These are phyloP conservation scores for Lolium multiflorum DNA, from an alignment of 176 grass and related monocot species.

Conservation along the genomic window DNA sequence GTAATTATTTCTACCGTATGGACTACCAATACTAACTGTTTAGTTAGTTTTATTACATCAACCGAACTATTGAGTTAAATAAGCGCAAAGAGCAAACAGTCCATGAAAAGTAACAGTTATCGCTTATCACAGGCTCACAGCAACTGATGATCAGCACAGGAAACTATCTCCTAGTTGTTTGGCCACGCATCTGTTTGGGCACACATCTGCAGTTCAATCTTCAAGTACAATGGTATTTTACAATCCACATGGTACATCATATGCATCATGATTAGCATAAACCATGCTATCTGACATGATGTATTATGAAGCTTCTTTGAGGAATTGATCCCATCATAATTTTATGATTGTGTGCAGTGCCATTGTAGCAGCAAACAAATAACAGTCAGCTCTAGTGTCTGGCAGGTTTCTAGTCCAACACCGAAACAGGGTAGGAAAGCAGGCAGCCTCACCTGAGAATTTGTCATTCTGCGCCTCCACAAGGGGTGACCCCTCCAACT, in stretches of 20 bases:
- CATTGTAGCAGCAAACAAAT: neutral
- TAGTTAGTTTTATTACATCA: neutral
- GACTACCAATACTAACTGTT: neutral
- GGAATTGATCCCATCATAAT: neutral
- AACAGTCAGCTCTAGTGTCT: neutral
- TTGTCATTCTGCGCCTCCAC: constrained; percentile 99
- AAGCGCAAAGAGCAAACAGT: neutral
- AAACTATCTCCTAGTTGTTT: too few species aligned
- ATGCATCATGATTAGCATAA: neutral
- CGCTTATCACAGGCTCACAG: too few species aligned
- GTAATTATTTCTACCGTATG: neutral
- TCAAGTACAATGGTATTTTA: neutral
- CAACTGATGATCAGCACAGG: neutral
- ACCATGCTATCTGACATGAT: neutral
- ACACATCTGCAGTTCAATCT: neutral
- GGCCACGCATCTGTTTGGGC: neutral
- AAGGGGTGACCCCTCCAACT: constrained; percentile 91
- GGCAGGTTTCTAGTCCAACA: neutral
- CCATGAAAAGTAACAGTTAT: neutral
- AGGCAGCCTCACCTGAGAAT: constrained; percentile 69
- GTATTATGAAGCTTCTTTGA: neutral
- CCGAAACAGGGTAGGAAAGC: neutral
- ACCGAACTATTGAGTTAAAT: neutral
- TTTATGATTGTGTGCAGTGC: neutral
- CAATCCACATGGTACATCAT: neutral